Evolutionary conservation across 1,139 yeast genomes (phyloP).

Genomic region (Yamadazyma sp.): DNA sequence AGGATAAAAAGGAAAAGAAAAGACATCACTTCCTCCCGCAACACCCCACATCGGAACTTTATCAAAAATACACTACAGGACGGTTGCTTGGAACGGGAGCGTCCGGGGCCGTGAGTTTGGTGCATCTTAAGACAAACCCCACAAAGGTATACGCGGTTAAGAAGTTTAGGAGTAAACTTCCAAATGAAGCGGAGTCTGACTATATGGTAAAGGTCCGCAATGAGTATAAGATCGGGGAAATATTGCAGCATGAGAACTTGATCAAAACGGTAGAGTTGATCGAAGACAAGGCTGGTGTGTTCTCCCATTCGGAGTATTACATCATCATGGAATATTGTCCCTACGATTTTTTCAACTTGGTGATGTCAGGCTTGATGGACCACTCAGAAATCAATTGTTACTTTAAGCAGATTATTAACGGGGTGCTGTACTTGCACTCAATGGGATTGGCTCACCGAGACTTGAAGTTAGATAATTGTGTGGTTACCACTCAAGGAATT

Average conservation of each 20-base stretch:
- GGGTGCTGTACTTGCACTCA: conserved; percentile 60
- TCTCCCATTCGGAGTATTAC: conserved; percentile 43
- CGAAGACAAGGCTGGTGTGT: conserved; percentile 30
- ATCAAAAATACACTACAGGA: conserved; percentile 59
- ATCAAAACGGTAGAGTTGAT: conserved; percentile 65
- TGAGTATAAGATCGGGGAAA: conserved; percentile 66
- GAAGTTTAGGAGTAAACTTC: conserved; percentile 57
- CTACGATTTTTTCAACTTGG: conserved; percentile 72
- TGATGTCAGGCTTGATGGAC: conserved; percentile 69
- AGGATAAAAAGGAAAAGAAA: conserved; percentile 11
- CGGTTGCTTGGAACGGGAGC: conserved; percentile 71
- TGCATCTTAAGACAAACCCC: conserved; percentile 48
- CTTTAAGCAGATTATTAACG: conserved; percentile 63
- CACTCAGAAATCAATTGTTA: conserved; percentile 63
- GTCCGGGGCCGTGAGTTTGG: conserved; percentile 69
- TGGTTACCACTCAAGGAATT: conserved; percentile 59
- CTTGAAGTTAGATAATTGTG: conserved; percentile 75
- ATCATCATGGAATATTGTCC: conserved; percentile 78
- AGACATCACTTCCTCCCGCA: conserved; percentile 16
- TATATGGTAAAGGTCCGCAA: conserved; percentile 63
- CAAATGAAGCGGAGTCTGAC: conserved; percentile 52
- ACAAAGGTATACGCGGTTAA: conserved; percentile 62
- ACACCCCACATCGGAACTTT: conserved; percentile 22
- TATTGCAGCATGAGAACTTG: conserved; percentile 59
- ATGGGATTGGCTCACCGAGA: conserved; percentile 78